phyloP scores from a whole-genome alignment of 306 rosid species.

The Aeschynomene evenia region DNA sequence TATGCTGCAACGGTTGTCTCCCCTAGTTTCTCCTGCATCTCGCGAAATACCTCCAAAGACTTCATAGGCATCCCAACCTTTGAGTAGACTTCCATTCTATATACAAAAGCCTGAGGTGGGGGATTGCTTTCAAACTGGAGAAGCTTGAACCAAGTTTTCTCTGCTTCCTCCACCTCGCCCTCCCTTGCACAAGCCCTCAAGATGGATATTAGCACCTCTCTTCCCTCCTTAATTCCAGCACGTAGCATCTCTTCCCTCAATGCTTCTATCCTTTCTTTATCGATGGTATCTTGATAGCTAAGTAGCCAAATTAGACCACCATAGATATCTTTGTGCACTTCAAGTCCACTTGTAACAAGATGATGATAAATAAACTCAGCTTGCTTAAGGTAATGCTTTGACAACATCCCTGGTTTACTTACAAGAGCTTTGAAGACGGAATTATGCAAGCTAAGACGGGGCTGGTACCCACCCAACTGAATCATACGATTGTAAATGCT shows the following conservation, averaged over 20 bases:
- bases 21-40: conserved; percentile 62
- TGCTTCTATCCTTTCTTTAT: conserved; percentile 64
- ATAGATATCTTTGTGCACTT: conserved; percentile 74
- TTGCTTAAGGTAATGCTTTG: conserved; percentile 80
- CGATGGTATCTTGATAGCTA: conserved; percentile 81
- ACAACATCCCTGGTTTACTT: conserved; percentile 58
- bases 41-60: conserved; percentile 67
- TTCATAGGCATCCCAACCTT: conserved; percentile 68
- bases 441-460: conserved; percentile 85
- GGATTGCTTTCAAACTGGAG: conserved; percentile 40
- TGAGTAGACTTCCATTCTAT: conserved; percentile 82
- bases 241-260: conserved; percentile 66
- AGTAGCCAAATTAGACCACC: conserved; percentile 92
- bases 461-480: conserved; percentile 92
- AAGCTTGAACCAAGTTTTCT: conserved; percentile 66
- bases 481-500: conserved; percentile 82
- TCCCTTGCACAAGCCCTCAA: conserved; percentile 77
- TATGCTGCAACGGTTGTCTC: conserved; percentile 55
- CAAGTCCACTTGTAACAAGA: conserved; percentile 68
- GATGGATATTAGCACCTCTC: conserved; percentile 68
- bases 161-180: conserved; percentile 70
- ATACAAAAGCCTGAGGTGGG: conserved; percentile 69
- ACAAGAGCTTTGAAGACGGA: conserved; percentile 76
- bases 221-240: conserved; percentile 68
- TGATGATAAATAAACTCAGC: conserved; percentile 88